Evolutionary conservation across 2,329 filamentous ascomycete species (phyloP).

Genomic region (Corynespora cassiicola): DNA sequence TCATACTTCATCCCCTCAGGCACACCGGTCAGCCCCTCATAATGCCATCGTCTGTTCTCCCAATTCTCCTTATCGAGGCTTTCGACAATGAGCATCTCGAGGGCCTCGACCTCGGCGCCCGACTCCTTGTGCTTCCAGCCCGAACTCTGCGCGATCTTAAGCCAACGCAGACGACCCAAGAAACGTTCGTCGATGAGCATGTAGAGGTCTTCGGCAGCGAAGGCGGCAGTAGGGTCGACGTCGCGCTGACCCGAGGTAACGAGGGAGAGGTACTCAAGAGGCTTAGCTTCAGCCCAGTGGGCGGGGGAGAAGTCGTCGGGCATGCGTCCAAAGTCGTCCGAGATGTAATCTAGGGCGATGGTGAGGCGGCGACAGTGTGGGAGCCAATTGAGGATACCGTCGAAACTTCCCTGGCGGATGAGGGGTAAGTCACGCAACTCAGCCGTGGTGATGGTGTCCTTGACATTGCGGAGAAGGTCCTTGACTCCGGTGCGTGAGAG

Average conservation of each 20-base stretch:
- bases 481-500: conserved; percentile 45
- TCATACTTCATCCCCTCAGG: conserved; percentile 22
- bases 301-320: conserved; percentile 17
- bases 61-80: conserved; percentile 49
- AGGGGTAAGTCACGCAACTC: conserved; percentile 50
- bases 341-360: conserved; percentile 56
- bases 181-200: conserved; percentile 49
- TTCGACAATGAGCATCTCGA: conserved; percentile 45
- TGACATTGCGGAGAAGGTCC: conserved; percentile 44
- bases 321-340: conserved; percentile 45
- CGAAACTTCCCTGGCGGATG: conserved; percentile 46
- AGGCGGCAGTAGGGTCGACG: conserved; percentile 41
- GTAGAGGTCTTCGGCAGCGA: conserved; percentile 50
- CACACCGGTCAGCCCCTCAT: conserved; percentile 18
- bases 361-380: conserved; percentile 48
- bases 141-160: conserved; percentile 46
- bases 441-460: conserved; percentile 40
- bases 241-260: conserved; percentile 44
- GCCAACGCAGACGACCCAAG: conserved; percentile 46
- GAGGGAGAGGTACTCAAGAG: conserved; percentile 48
- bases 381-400: conserved; percentile 49
- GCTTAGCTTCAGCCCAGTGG: conserved; percentile 30
- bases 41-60: conserved; percentile 41
- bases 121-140: conserved; percentile 46
- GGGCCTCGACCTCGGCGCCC: conserved; percentile 43